Percentiles rank a stretch among this genome's conserved stretches.
Conservation (phyloP, 768 basidiomycete species). For the Panaeolus cyanescens region DNA sequence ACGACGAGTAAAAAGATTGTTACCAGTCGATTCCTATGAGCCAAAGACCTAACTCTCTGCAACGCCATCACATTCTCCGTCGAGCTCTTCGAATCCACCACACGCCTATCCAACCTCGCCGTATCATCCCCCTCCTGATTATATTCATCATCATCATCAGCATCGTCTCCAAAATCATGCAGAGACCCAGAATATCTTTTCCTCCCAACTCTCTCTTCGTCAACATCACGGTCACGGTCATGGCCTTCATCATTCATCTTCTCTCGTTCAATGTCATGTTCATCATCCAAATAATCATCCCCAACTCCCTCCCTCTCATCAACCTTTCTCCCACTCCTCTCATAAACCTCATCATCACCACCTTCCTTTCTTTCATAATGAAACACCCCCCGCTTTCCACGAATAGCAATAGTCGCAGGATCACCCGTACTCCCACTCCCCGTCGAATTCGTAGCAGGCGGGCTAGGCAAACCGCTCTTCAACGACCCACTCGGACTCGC, state of each 20-base stretch:
- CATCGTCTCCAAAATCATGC: conserved; percentile 50
- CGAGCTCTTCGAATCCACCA: conserved; percentile 23
- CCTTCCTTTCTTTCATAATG: not conserved
- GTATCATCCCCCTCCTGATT: conserved; percentile 65
- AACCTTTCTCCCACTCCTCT: not conserved
- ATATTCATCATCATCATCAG: conserved; percentile 45
- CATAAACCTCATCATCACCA: not conserved
- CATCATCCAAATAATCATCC: not conserved
- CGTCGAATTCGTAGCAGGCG: conserved; percentile 84
- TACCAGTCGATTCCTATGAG: conserved; percentile 75
- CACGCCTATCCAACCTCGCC: conserved; percentile 45
- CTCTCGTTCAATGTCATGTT: not conserved
- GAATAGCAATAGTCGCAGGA: conserved; percentile 43
- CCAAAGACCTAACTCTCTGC: conserved; percentile 68
- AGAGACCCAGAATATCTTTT: too few species aligned
- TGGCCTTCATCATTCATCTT: not conserved
- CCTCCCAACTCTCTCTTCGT: not conserved
- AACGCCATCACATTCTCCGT: conserved; percentile 62
- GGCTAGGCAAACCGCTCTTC: conserved; percentile 75
- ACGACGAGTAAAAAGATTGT: conserved; percentile 22
- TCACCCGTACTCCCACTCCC: conserved; percentile 78
- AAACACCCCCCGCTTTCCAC: conserved; percentile 12
- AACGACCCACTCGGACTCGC: conserved; percentile 43
- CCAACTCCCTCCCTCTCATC: not conserved
- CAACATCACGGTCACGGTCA: too few species aligned